Evolutionary conservation across 768 basidiomycete species (phyloP).

Genomic region (Paxillus involutus): DNA sequence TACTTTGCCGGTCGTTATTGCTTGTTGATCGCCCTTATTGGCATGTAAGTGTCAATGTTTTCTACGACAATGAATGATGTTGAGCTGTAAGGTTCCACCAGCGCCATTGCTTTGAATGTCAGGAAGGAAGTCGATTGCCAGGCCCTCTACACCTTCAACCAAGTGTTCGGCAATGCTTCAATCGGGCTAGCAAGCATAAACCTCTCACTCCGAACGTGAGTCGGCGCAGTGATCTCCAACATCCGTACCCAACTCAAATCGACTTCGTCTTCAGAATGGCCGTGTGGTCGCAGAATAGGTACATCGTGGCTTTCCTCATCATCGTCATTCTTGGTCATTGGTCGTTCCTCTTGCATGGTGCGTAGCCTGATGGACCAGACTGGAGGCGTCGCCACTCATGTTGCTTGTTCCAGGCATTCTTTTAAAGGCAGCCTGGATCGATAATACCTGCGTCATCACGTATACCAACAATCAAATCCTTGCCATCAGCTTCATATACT

Average conservation of each 20-base stretch:
- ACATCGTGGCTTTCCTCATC: conserved; percentile 51
- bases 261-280: conserved; percentile 50
- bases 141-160: conserved; percentile 66
- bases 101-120: conserved; percentile 59
- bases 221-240: conserved; percentile 1
- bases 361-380: background rate
- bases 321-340: conserved; percentile 66
- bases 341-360: conserved; percentile 70
- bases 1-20: conserved; percentile 72
- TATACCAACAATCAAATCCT: conserved; percentile 59
- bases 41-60: conserved; percentile 51
- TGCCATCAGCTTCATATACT: conserved; percentile 68
- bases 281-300: conserved; percentile 62
- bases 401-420: conserved; percentile 44
- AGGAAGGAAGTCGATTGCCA: conserved; percentile 64
- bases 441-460: conserved; percentile 55
- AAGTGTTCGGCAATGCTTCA: conserved; percentile 62
- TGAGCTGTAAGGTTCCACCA: conserved; percentile 22
- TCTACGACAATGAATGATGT: background rate
- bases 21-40: conserved; percentile 62
- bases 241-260: background rate
- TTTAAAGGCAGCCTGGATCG: conserved; percentile 57
- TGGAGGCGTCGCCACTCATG: background rate
- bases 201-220: conserved; percentile 66
- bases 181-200: conserved; percentile 74